Evolutionary conservation across 2,329 filamentous ascomycete species (phyloP), one percentile per base, ranked within the genome.

Genomic region (Trichoderma oligosporum): DNA sequence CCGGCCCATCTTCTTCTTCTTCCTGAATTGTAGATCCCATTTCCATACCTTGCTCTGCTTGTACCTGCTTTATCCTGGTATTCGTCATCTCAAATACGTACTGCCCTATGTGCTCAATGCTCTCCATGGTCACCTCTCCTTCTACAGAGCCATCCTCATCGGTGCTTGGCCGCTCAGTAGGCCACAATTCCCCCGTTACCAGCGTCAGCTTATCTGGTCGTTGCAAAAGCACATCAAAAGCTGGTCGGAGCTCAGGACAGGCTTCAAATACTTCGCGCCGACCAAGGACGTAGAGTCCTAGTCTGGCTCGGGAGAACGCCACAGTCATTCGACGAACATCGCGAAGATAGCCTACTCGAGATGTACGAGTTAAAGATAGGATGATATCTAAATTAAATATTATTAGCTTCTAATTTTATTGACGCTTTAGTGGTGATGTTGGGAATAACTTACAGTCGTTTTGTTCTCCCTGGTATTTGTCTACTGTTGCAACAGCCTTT

Each of bases 381-480:
- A 99, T 96, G 64, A 99, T 85, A 68, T 97, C 90, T 94, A 59
- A 11, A 31, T 31, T 9, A 27, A 14, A 35, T 2, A 4, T 8
- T n/a, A n/a, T 16, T 56, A 31, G 58, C 70, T 59, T 71, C 66
- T 56, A 18, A 14, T 56, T 42, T n/a, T 4, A 9, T 6, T 7
- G 1, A 18, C 7, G 12, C 27, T 20, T 8, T 1, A n/a, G 55
- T 58, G n/a, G 29, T 25, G 44, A 22, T 20, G 22, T 18, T 46
- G 22, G 11, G 5, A 20, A 1, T 1, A 56, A 84, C 88, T 80
- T 80, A 94, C 90, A 97, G 68, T 99, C 94, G 73, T 99, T 99
- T 74, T 99, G 94, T 78, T 99, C 94, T 70, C 94, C 95, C 76
- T 99, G 94, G 68, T 97, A 99, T 72, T 96, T 97, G 76, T 99